Conservation (phyloP, 1,284 basidiomycete genomes). For the Cryptococcus sp. region DNA sequence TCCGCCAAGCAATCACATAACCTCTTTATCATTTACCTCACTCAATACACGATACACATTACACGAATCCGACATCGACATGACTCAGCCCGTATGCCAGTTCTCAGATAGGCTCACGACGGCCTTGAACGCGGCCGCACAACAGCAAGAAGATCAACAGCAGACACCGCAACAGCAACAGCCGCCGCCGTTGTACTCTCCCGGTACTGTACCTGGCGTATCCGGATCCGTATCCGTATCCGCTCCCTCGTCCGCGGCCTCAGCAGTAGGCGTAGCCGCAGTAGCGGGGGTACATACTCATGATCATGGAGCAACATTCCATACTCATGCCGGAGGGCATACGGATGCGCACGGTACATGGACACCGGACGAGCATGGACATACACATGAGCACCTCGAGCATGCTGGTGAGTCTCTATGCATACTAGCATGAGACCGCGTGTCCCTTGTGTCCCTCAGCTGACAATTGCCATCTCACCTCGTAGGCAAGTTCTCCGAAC, state of each 20-base stretch:
- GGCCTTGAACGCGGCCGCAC: slow-evolving; percentile 27
- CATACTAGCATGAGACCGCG: neutral
- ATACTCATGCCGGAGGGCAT: slow-evolving; percentile 18
- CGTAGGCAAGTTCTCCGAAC: slow-evolving; percentile 84
- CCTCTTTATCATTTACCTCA: too few relatives aligned
- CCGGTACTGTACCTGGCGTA: neutral
- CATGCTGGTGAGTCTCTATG: slow-evolving; percentile 65
- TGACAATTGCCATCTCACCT: slow-evolving; percentile 12
- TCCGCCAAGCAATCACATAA: too few relatives aligned
- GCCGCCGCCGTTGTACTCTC: slow-evolving; percentile 13
- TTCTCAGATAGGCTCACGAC: slow-evolving; percentile 47
- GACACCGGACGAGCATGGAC: slow-evolving; percentile 68
- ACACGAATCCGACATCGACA: slow-evolving; percentile 4
- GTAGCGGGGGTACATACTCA: slow-evolving; percentile 34
- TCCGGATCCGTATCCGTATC: neutral
- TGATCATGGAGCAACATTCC: slow-evolving; percentile 22
- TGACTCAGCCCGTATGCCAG: slow-evolving; percentile 39
- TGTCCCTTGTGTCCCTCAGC: neutral
- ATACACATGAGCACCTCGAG: slow-evolving; percentile 87
- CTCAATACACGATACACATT: too few relatives aligned
- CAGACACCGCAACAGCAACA: slow-evolving; percentile 3
- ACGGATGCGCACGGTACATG: slow-evolving; percentile 24
- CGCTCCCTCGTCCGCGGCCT: neutral
- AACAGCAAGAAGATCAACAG: neutral
- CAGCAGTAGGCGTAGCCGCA: slow-evolving; percentile 41